These are phyloP conservation scores for Gaeumannomyces tritici DNA, from an alignment of 2,329 filamentous ascomycete species.

Conservation along the genomic window DNA sequence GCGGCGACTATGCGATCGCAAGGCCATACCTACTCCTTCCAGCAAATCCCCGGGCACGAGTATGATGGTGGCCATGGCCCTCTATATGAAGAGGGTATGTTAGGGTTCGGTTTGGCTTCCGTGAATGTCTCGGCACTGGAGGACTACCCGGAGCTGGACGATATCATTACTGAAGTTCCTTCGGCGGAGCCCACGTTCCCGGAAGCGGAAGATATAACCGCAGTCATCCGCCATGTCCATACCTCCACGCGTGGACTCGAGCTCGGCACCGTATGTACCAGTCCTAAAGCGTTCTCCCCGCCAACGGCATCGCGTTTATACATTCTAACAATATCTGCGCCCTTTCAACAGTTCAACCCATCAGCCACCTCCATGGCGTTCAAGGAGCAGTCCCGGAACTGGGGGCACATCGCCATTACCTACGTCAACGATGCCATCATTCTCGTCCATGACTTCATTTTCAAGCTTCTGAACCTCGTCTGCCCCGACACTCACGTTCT, in stretches of 20 bases:
- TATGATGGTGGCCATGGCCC: too few relatives aligned
- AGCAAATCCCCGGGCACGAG: not conserved
- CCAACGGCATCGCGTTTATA: too few relatives aligned
- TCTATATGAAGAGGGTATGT: too few relatives aligned
- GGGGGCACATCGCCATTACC: slow-evolving; percentile 32
- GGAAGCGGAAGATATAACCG: too few relatives aligned
- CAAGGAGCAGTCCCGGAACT: slow-evolving; percentile 42
- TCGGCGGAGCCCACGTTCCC: too few relatives aligned
- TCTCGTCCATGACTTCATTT: slow-evolving; percentile 41
- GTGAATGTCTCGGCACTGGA: too few relatives aligned
- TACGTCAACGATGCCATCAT: slow-evolving; percentile 41
- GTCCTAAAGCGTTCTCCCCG: too few relatives aligned
- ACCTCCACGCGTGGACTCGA: not conserved
- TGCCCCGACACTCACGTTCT: slow-evolving; percentile 33
- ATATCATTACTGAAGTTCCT: too few relatives aligned
- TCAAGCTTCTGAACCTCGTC: slow-evolving; percentile 25
- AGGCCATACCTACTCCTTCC: not conserved
- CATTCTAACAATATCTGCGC: not conserved
- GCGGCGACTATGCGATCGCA: not conserved
- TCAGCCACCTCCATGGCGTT: slow-evolving; percentile 33
- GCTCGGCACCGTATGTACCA: slow-evolving; percentile 11
- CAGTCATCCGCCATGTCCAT: not conserved
- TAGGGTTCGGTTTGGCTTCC: too few relatives aligned
- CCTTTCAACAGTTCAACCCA: slow-evolving; percentile 11
- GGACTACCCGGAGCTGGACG: too few relatives aligned